These are phyloP conservation scores for Moricandia moricandioides DNA, from an alignment of 345 rosid genomes.

Conservation along the genomic window DNA sequence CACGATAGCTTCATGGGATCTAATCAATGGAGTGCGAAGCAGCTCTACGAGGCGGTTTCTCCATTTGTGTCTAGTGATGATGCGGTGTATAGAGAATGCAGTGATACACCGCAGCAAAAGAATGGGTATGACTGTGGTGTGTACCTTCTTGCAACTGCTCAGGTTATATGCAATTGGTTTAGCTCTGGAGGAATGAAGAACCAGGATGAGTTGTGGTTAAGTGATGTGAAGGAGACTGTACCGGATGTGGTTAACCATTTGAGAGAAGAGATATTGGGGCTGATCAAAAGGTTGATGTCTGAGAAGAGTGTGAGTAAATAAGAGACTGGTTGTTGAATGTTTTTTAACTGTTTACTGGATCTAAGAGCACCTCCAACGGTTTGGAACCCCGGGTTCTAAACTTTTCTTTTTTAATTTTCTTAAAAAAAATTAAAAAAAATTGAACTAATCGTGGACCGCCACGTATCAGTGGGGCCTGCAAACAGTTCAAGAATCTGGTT, in stretches of 20 bases:
- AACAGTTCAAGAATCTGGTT: too few relatives aligned
- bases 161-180: conserved; percentile 58
- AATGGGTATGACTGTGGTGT: conserved; percentile 80
- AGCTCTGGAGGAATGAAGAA: conserved; percentile 32
- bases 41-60: conserved; percentile 46
- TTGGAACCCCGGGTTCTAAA: too few relatives aligned
- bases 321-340: conserved; percentile 6
- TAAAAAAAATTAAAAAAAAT: too few relatives aligned
- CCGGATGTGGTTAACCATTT: conserved; percentile 46
- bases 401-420: too few relatives aligned
- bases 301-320: conserved; percentile 28
- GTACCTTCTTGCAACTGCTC: conserved; percentile 56
- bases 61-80: conserved; percentile 39
- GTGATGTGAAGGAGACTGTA: conserved; percentile 55
- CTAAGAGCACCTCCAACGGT: too few relatives aligned
- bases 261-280: conserved; percentile 53
- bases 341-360: not conserved
- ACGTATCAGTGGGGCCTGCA: too few relatives aligned
- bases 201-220: conserved; percentile 52
- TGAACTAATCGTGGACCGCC: too few relatives aligned
- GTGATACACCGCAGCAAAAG: conserved; percentile 60
- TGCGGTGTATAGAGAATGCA: conserved; percentile 43
- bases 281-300: conserved; percentile 53
- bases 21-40: conserved; percentile 43
- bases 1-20: conserved; percentile 59